Evolutionary conservation across 2,329 filamentous ascomycete genomes (phyloP), one percentile per base, ranked within the genome.

Genomic region (Thelonectria blattea): DNA sequence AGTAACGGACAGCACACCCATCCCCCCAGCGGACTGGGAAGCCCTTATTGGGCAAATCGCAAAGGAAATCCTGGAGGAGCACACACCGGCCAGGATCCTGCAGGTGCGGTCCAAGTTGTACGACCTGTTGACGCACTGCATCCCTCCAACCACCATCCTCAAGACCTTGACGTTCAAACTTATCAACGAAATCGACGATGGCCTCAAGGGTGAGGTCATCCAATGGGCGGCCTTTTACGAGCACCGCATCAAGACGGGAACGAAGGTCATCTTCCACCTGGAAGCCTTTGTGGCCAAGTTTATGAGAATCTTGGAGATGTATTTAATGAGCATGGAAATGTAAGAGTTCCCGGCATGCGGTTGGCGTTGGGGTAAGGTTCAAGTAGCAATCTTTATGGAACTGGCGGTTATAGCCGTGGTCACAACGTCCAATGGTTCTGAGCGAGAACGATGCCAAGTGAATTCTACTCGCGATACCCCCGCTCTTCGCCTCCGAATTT

Each of bases 261-360:
- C 85, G 61, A 99, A 99, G 83, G 91, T 96, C 60, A 98, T 99
- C 64, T 99, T 99, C 78, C 96, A 99, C 73, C 81, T 99, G 4
- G 96, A 99, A 78, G 95, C 95, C 3, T 99, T 99, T 77, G 95
- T 99, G 60, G 94, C 94, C 59, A 98, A 97, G 80, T 97, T 98
- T 75, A 98, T 99, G 94, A 87, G 94, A 69, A 87, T 98, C 68
- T 86, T 94, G 65, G 95, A 99, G 81, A 94, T 93, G 88, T 96
- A 88, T 73, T 77, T 89, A 58, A 94, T 96, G 91, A 91, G 89
- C 65, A 93, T 95, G 88, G 91, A 93, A 56, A 80, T 87, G 78
- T 87, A 73, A 79, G 60, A 47, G 52, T 54, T 54, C 20, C 17
- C 32, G 34, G 41, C 52, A 56, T 60, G 46, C 53, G 52, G 50